Evolutionary conservation across 257 asterid species (phyloP), one percentile per base, ranked within the genome.

Genomic region (Mentha longifolia): DNA sequence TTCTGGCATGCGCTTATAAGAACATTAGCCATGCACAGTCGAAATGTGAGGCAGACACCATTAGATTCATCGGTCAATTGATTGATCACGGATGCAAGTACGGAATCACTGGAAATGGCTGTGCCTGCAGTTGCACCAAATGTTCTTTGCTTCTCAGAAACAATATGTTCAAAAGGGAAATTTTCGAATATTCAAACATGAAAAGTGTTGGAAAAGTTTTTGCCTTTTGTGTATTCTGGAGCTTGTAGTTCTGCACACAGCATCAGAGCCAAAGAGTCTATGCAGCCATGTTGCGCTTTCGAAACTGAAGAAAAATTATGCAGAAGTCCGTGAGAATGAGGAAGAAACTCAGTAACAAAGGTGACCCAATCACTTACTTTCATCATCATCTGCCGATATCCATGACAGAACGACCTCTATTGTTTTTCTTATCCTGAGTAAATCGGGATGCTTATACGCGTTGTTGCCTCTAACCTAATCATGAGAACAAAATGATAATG

Each of bases 241-340:
- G 74, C 72, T 76, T 83, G 88, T 74, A 89, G 70, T 74, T 93
- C 95, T 35, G 88, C 67, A 77, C 97, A 89, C 50, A 93, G 49
- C 88, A 90, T 83, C 84, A 90, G 82, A 42, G 96, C 96, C 79
- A 93, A 71, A 83, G 89, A 90, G 80, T 93, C 98, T 42, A 90
- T 93, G 92, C 98, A 90, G 73, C 97, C 98, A 71, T 89, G 98
- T 75, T 93, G 97, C 25, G 89, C 95, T 85, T 93, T 93, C 30
- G 91, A 80, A 81, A 86, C 96, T 91, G 89, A 33, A 61, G 70
- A 75, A 28, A 75, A 55, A 66, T 15, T 39, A 47, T 30, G 54
- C 47, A 42, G 71, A 16, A 28, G 33, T 65, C 42, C 9, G 25
- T 66, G 19, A 76, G 68, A 84, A 72, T 31, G 46, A 55, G 61